phyloP scores from a whole-genome alignment of 2,329 filamentous ascomycete species.

The Hirsutella thompsonii region DNA sequence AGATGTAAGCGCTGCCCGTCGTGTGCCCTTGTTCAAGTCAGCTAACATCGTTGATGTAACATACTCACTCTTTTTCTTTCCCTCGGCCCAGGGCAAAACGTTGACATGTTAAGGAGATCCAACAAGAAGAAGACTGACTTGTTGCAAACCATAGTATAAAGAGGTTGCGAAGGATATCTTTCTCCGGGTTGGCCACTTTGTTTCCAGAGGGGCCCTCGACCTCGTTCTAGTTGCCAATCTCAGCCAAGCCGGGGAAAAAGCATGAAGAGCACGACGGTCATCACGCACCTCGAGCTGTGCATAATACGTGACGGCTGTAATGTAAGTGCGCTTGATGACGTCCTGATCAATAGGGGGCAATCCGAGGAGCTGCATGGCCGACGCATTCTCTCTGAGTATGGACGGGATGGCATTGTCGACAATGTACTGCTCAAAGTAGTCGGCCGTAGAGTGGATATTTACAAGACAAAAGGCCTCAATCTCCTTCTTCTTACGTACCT shows the following conservation, averaged over 20 bases:
- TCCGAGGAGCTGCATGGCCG: neutral
- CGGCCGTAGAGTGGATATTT: slow-evolving; percentile 20
- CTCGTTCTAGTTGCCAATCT: slow-evolving; percentile 1
- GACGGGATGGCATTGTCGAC: slow-evolving; percentile 12
- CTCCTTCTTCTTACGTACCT: slow-evolving; percentile 14
- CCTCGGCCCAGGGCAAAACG: no score
- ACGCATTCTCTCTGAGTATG: slow-evolving; percentile 12
- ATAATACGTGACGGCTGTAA: slow-evolving; percentile 10
- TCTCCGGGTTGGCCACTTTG: slow-evolving; percentile 11
- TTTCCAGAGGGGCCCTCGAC: slow-evolving; percentile 1
- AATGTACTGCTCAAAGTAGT: slow-evolving; percentile 23
- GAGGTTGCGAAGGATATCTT: slow-evolving; percentile 23
- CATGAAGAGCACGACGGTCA: neutral
- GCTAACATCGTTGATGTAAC: no score
- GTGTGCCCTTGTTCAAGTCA: slow-evolving; percentile 23
- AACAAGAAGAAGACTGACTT: slow-evolving; percentile 21
- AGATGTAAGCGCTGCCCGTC: slow-evolving; percentile 29
- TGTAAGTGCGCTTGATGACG: slow-evolving; percentile 11
- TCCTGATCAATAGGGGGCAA: neutral
- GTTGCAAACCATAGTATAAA: slow-evolving; percentile 33
- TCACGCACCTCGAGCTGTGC: slow-evolving; percentile 10
- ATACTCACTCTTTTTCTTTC: no score
- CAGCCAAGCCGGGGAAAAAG: neutral
- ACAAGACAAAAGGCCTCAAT: slow-evolving; percentile 27
- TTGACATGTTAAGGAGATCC: no score